Evolutionary conservation across 2,329 filamentous ascomycete genomes (phyloP), one percentile per base, ranked within the genome.

Genomic region (Colletotrichum melonis): DNA sequence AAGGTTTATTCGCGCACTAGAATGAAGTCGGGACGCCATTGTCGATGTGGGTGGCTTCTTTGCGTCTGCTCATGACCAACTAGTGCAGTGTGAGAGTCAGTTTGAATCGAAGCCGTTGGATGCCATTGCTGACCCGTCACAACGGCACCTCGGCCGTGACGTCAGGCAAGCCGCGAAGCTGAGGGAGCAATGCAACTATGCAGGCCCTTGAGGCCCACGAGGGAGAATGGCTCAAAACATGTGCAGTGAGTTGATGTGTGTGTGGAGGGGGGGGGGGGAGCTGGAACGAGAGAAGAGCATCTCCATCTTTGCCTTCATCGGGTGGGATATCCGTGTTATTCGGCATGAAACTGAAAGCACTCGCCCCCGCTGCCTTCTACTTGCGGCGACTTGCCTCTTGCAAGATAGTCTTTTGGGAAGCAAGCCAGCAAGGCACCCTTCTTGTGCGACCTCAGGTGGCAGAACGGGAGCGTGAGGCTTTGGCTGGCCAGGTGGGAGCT

Each of bases 1-100:
- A 70, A 46, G 64, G 70, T 57, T 49, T 70, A 70, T 63, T 70
- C 67, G 60, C 70, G 60, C 70, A 73, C 60, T 70, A 70, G 55
- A 73, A 69, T n/a, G 35, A 57, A 42, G n/a, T 28, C 60, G 46
- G 66, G 38, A 69, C 38, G 54, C 65, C 69, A 22, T 57, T 38
- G 38, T 42, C 64, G 55, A 24, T 22, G 32, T 52, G 59, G 32
- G 46, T 64, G 32, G 56, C 70, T 70, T 64, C 54, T 35, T 14
- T 49, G 60, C 16, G 26, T 46, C 46, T 62, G 70, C 55, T 65
- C 66, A 73, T 60, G 59, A 65, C 66, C 59, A 57, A 65, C 46
- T 73, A 73, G 70, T 55, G 60, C 60, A 56, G 42, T 28, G 67
- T 35, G 35, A 70, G 60, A 70, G 67, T 65, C 70, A 57, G 55